Evolutionary conservation across 208 protist genomes (phyloP).

Genomic region (Acanthamoeba royreba): DNA sequence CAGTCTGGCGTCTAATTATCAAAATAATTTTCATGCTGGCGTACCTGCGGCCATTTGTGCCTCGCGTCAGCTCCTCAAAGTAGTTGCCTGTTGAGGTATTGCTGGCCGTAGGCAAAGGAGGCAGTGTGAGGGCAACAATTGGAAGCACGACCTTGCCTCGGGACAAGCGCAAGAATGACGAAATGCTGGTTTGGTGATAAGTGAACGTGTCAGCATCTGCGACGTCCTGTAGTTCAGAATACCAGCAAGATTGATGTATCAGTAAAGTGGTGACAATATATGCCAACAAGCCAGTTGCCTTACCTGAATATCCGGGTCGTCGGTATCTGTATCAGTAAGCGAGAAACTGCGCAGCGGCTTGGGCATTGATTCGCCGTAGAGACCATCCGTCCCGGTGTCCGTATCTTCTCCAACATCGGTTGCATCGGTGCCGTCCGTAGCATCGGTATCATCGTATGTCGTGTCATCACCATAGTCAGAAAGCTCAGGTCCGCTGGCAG

Average conservation of each 20-base stretch:
- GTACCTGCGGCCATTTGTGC: not conserved
- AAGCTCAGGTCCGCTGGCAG: not conserved
- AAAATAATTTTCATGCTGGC: not conserved
- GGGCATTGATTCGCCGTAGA: not conserved
- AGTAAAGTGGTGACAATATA: too few relatives aligned
- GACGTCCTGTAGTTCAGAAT: not conserved
- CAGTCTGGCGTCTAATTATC: not conserved
- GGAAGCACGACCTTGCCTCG: not conserved
- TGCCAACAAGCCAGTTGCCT: not conserved
- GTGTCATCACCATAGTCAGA: not conserved
- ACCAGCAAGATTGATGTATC: not conserved
- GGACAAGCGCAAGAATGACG: not conserved
- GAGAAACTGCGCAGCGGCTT: not conserved
- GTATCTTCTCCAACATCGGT: not conserved
- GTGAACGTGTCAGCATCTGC: not conserved
- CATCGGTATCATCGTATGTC: not conserved
- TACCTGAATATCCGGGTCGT: not conserved
- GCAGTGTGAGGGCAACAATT: not conserved
- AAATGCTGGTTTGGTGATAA: not conserved
- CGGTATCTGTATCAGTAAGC: conserved; percentile 10
- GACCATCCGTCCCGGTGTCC: not conserved
- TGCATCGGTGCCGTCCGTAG: not conserved
- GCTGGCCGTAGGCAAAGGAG: not conserved
- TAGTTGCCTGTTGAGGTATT: not conserved
- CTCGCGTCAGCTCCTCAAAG: not conserved